These are phyloP conservation scores for Leucoagaricus sp. DNA, from an alignment of 1,284 basidiomycete species.

Conservation along the genomic window DNA sequence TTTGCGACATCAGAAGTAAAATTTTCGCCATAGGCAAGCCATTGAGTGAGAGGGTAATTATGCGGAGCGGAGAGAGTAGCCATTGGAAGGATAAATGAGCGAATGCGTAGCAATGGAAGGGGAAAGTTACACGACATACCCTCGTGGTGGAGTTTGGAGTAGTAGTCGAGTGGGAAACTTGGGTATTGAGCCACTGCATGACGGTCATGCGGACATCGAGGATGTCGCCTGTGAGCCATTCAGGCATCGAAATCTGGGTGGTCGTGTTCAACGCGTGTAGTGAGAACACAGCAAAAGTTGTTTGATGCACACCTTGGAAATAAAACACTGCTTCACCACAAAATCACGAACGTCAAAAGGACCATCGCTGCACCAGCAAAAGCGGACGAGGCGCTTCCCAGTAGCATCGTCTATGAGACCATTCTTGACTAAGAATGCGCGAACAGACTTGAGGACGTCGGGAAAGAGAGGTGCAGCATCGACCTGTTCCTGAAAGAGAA, in stretches of 20 bases:
- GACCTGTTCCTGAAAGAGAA: slow-evolving; percentile 67
- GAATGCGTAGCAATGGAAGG: not conserved
- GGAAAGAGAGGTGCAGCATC: slow-evolving; percentile 79
- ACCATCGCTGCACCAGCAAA: slow-evolving; percentile 80
- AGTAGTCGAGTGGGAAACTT: not conserved
- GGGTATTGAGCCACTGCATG: slow-evolving; percentile 38
- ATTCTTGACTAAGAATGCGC: slow-evolving; percentile 68
- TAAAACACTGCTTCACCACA: slow-evolving; percentile 84
- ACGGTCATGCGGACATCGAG: slow-evolving; percentile 70
- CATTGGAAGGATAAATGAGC: not conserved
- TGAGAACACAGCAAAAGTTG: slow-evolving; percentile 6
- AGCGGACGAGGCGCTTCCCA: slow-evolving; percentile 57
- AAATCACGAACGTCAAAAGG: slow-evolving; percentile 87
- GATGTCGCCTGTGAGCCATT: slow-evolving; percentile 70
- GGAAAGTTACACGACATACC: slow-evolving; percentile 7
- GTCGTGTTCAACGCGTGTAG: slow-evolving; percentile 1
- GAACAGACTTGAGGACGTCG: slow-evolving; percentile 64
- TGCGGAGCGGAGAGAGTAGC: not conserved
- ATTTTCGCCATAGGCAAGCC: not conserved
- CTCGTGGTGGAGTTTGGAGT: not conserved
- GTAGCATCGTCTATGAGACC: slow-evolving; percentile 61
- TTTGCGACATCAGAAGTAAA: slow-evolving; percentile 12
- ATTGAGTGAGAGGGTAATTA: not conserved
- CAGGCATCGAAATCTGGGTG: slow-evolving; percentile 63
- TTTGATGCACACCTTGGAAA: slow-evolving; percentile 60